These are phyloP conservation scores for Dacryopinax spathularia DNA, from an alignment of 768 basidiomycete species.

Conservation along the genomic window DNA sequence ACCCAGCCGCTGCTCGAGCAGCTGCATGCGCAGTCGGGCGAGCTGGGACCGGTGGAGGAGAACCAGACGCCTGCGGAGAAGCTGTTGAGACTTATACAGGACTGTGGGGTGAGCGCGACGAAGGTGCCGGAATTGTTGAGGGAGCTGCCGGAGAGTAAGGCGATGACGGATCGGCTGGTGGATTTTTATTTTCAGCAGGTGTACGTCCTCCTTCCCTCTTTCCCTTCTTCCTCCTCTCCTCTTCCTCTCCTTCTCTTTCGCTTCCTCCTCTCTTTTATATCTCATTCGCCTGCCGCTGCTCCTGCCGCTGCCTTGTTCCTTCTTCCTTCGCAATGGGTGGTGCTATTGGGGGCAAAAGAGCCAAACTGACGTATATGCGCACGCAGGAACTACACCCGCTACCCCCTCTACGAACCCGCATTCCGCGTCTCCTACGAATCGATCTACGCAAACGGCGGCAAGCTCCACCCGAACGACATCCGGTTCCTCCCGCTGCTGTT, in stretches of 20 bases:
- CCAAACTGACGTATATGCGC: too few relatives aligned
- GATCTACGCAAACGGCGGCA: conserved; percentile 44
- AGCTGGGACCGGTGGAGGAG: conserved; percentile 14
- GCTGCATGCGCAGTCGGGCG: conserved; percentile 8
- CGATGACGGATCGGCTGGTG: conserved; percentile 60
- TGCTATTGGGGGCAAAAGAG: too few relatives aligned
- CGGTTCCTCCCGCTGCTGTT: conserved; percentile 85
- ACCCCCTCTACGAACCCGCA: conserved; percentile 73
- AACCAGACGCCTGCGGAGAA: conserved; percentile 53
- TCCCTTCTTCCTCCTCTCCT: too few relatives aligned
- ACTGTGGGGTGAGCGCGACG: conserved; percentile 83
- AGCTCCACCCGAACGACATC: conserved; percentile 58
- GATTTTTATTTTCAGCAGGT: conserved; percentile 67
- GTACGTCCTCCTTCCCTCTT: conserved; percentile 30
- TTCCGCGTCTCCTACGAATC: conserved; percentile 61
- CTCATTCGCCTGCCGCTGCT: too few relatives aligned
- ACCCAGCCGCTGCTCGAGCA: conserved; percentile 67
- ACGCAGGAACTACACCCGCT: conserved; percentile 82
- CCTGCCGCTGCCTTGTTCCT: neutral
- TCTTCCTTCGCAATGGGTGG: too few relatives aligned
- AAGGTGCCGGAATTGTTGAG: conserved; percentile 80
- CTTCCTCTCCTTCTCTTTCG: too few relatives aligned
- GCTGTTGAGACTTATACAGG: conserved; percentile 69
- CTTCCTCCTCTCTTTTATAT: too few relatives aligned
- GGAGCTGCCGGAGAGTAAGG: conserved; percentile 61